A percentile compares a stretch with the other conserved stretches of the same genome.
Evolutionary conservation across 2,329 filamentous ascomycete genomes (phyloP).

Genomic region (Aspergillus sp.): DNA sequence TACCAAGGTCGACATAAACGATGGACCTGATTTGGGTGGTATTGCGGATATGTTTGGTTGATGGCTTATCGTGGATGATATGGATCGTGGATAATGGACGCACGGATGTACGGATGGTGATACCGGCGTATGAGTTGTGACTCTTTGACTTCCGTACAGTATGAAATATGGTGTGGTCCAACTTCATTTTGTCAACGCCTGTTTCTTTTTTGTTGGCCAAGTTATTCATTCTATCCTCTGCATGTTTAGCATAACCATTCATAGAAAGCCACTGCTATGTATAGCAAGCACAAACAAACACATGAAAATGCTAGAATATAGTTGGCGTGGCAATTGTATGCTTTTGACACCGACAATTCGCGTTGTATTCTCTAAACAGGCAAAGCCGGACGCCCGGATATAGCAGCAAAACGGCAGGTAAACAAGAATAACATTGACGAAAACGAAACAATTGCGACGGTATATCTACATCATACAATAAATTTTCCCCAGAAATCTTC

Average conservation of each 20-base stretch:
- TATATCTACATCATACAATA: slow-evolving; percentile 29
- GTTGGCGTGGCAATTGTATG: background rate
- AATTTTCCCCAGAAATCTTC: slow-evolving; percentile 3
- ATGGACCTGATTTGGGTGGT: slow-evolving; percentile 46
- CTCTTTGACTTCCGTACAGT: background rate
- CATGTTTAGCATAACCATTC: background rate
- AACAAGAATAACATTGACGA: too few relatives aligned
- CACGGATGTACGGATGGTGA: too few relatives aligned
- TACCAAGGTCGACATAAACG: slow-evolving; percentile 38
- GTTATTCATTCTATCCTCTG: background rate
- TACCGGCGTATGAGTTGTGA: background rate
- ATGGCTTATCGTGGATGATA: background rate
- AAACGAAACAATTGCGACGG: slow-evolving; percentile 22
- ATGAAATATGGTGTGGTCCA: background rate
- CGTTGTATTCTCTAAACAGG: too few relatives aligned
- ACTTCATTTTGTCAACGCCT: background rate
- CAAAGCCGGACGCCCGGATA: too few relatives aligned
- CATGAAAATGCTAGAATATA: background rate
- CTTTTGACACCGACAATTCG: too few relatives aligned
- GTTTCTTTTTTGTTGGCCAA: slow-evolving; percentile 3
- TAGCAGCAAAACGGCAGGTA: too few relatives aligned
- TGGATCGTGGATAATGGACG: background rate
- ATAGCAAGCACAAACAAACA: slow-evolving; percentile 4
- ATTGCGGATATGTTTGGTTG: slow-evolving; percentile 50
- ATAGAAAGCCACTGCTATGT: background rate